These are phyloP conservation scores for Aspergillus sp. DNA, from an alignment of 2,329 filamentous ascomycete species.

Conservation along the genomic window DNA sequence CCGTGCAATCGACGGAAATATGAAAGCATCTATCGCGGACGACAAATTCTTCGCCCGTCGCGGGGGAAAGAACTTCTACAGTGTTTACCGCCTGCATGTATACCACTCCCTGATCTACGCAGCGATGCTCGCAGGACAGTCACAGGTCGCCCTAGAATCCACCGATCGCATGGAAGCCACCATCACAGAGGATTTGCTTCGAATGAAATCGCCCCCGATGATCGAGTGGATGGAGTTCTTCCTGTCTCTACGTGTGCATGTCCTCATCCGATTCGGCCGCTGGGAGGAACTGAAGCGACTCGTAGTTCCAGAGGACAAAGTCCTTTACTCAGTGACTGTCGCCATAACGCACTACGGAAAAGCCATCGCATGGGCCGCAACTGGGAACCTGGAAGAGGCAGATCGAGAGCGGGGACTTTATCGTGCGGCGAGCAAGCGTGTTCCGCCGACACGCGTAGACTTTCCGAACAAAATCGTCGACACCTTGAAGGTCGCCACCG, in stretches of 20 bases:
- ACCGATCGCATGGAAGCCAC: slow-evolving; percentile 52
- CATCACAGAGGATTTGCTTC: slow-evolving; percentile 60
- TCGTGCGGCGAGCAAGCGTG: slow-evolving; percentile 46
- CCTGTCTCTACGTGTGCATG: slow-evolving; percentile 62
- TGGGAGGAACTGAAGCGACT: slow-evolving; percentile 64
- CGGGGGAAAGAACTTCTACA: slow-evolving; percentile 63
- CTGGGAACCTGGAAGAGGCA: slow-evolving; percentile 54
- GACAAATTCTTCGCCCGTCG: slow-evolving; percentile 58
- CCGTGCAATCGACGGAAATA: slow-evolving; percentile 63
- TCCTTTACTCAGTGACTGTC: slow-evolving; percentile 65
- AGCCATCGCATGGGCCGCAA: slow-evolving; percentile 64
- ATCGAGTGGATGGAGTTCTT: slow-evolving; percentile 74
- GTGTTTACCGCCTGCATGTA: slow-evolving; percentile 68
- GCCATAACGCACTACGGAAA: slow-evolving; percentile 66
- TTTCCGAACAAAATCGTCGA: slow-evolving; percentile 55
- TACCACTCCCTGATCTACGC: slow-evolving; percentile 70
- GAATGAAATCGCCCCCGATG: slow-evolving; percentile 66
- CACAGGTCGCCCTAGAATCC: slow-evolving; percentile 57
- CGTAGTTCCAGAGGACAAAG: slow-evolving; percentile 52
- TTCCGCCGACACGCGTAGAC: slow-evolving; percentile 63
- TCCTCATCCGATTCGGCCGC: slow-evolving; percentile 66
- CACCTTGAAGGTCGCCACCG: slow-evolving; percentile 59
- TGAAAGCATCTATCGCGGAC: slow-evolving; percentile 63
- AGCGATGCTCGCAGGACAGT: slow-evolving; percentile 70
- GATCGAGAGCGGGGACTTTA: slow-evolving; percentile 53